Conservation (phyloP, 306 rosid genomes). For the Vigna mungo region DNA sequence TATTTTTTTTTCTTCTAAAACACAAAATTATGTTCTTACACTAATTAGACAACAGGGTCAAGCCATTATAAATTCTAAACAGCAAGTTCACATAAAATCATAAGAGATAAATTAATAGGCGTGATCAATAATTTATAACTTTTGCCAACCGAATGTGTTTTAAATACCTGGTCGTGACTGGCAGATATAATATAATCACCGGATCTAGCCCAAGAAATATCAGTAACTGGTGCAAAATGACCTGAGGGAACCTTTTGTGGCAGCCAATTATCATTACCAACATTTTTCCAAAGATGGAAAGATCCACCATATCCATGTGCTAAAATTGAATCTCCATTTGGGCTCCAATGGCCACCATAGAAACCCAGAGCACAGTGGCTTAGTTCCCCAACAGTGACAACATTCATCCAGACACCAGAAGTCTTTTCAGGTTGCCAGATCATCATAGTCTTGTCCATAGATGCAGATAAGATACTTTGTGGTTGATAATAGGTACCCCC, state of each 20-base stretch:
- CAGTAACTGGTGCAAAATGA: conserved; percentile 86
- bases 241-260: conserved; percentile 99
- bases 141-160: conserved; percentile 10
- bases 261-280: conserved; percentile 77
- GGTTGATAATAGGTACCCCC: conserved; percentile 67
- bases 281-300: conserved; percentile 94
- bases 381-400: conserved; percentile 94
- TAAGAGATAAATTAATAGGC: conserved; percentile 27
- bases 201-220: conserved; percentile 83
- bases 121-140: conserved; percentile 23
- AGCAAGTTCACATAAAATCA: background rate
- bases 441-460: conserved; percentile 99
- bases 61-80: background rate
- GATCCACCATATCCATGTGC: conserved; percentile 99
- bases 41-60: conserved; percentile 35
- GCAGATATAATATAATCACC: conserved; percentile 85
- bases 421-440: conserved; percentile 94
- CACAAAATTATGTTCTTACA: conserved; percentile 23
- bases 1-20: conserved; percentile 18
- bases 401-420: conserved; percentile 98
- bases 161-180: conserved; percentile 91
- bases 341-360: conserved; percentile 98
- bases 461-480: conserved; percentile 92
- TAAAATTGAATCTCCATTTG: conserved; percentile 81
- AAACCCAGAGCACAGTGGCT: conserved; percentile 97